Percentiles rank a stretch among this genome's conserved stretches.
phyloP scores from a whole-genome alignment of 2,329 filamentous ascomycete genomes.

The Colletotrichum endophyticum region DNA sequence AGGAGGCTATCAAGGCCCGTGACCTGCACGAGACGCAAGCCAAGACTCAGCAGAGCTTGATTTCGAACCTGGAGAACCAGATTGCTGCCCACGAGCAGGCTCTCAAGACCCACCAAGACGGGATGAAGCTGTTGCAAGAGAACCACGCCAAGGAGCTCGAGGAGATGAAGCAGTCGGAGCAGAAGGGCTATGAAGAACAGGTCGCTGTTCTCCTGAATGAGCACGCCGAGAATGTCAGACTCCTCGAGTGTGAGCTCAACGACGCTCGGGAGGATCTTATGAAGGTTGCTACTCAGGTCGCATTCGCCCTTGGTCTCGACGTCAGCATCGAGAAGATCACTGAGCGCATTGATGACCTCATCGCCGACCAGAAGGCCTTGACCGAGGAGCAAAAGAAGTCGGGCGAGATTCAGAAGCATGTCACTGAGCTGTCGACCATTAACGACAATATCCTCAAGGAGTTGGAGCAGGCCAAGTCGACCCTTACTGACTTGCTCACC shows the following conservation, averaged over 20 bases:
- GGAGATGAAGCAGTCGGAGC: conserved; percentile 52
- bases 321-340: conserved; percentile 72
- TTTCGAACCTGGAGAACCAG: conserved; percentile 61
- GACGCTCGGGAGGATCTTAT: conserved; percentile 71
- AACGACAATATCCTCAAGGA: conserved; percentile 66
- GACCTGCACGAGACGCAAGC: conserved; percentile 54
- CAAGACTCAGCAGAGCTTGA: conserved; percentile 50
- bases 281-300: conserved; percentile 68
- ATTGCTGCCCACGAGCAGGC: conserved; percentile 64
- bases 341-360: conserved; percentile 63
- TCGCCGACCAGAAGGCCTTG: conserved; percentile 65
- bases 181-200: conserved; percentile 62
- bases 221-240: conserved; percentile 60
- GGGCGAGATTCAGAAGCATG: conserved; percentile 59
- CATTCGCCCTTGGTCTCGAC: conserved; percentile 64
- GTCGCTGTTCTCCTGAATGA: conserved; percentile 64
- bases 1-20: conserved; percentile 67
- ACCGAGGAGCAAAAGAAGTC: conserved; percentile 62
- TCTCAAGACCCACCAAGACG: conserved; percentile 59
- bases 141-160: conserved; percentile 56
- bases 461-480: conserved; percentile 64
- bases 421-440: conserved; percentile 60
- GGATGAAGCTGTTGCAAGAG: conserved; percentile 52
- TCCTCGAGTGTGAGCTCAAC: conserved; percentile 66
- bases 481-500: conserved; percentile 58